Base-by-base conservation (phyloP, 495 filamentous ascomycete species). In the Aspergillus diversus region DNA sequence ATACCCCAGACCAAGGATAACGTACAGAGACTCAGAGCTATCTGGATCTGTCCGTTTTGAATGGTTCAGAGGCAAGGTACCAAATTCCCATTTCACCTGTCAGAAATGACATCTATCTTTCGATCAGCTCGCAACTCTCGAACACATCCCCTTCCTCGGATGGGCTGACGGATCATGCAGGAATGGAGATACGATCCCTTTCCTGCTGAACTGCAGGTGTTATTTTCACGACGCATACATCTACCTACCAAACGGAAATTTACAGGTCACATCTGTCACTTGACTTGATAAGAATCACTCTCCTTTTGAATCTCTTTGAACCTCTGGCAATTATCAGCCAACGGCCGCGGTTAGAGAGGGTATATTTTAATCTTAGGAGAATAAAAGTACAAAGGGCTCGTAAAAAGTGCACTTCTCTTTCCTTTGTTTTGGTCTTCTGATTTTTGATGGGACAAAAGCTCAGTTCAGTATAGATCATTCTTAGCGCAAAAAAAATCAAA, bases 121-220 rank as follows among this genome's bases (percentile, higher is more conserved):
- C 39, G 39, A 43, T 43, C n/a, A 15, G 5, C 39, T 15, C n/a
- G 39, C n/a, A 43, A 43, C 8, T 15, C 8, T 15, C 5, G n/a
- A 43, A 43, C 39, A 43, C 39, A 43, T 43, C 39, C n/a, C 8
- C 21, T 27, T 27, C 21, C 21, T 27, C 21, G 21, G 8, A 50
- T 8, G n/a, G 21, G 47, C 47, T 50, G 47, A 50, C 21, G 21
- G 47, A 21, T 50, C 51, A 54, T 54, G 51, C 51, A 54, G 51
- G 17, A 33, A 33, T 49, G 17, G 16, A n/a, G 46, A 21, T 49
- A 21, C 16, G 17, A 21, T 21, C 16, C 46, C 8, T 21, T 21
- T 15, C 16, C 46, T 48, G 7, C 16, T n/a, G 7, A 4, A 4
- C 7, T 49, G 46, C 8, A 49, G 46, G 46, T 1, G 16, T 49